These are phyloP conservation scores for Xylaria castorea DNA, from an alignment of 495 filamentous ascomycete species.

Conservation along the genomic window DNA sequence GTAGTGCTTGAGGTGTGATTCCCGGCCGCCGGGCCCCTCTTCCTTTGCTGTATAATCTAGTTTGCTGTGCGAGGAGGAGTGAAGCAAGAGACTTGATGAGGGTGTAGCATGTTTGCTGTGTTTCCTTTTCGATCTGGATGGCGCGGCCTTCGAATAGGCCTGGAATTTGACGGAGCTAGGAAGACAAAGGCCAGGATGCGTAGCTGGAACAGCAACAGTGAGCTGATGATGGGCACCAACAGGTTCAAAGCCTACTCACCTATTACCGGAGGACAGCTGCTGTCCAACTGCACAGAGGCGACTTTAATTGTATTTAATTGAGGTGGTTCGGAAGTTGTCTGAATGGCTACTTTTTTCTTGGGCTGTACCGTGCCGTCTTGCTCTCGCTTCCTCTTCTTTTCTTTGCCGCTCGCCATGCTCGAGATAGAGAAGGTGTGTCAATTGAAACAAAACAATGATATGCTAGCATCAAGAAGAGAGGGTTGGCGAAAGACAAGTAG, in stretches of 20 bases:
- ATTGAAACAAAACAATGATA: not conserved
- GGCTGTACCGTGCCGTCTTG: conserved; percentile 56
- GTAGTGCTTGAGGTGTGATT: conserved; percentile 80
- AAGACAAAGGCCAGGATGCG: conserved; percentile 69
- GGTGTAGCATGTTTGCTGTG: conserved; percentile 51
- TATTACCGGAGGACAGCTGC: conserved; percentile 69
- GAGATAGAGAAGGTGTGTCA: not conserved
- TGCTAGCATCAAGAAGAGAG: not conserved
- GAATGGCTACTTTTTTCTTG: conserved; percentile 69
- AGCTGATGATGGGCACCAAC: conserved; percentile 8
- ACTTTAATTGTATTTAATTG: conserved; percentile 56
- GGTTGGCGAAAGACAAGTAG: not conserved
- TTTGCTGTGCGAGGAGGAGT: conserved; percentile 76
- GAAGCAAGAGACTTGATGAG: conserved; percentile 69
- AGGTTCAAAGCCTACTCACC: conserved; percentile 49
- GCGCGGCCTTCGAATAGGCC: conserved; percentile 63
- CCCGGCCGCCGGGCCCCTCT: conserved; percentile 60
- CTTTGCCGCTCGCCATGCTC: conserved; percentile 61
- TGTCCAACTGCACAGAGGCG: conserved; percentile 63
- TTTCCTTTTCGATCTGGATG: conserved; percentile 43
- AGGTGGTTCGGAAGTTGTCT: conserved; percentile 45
- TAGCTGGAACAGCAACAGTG: conserved; percentile 54
- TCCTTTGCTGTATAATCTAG: conserved; percentile 85
- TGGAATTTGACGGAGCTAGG: conserved; percentile 64
- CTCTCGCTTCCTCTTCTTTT: conserved; percentile 77